Percentiles rank a stretch among this genome's conserved stretches.
These are phyloP conservation scores for apple (Malus domestica) DNA, from an alignment of 306 rosid species.

Conservation along the genomic window DNA sequence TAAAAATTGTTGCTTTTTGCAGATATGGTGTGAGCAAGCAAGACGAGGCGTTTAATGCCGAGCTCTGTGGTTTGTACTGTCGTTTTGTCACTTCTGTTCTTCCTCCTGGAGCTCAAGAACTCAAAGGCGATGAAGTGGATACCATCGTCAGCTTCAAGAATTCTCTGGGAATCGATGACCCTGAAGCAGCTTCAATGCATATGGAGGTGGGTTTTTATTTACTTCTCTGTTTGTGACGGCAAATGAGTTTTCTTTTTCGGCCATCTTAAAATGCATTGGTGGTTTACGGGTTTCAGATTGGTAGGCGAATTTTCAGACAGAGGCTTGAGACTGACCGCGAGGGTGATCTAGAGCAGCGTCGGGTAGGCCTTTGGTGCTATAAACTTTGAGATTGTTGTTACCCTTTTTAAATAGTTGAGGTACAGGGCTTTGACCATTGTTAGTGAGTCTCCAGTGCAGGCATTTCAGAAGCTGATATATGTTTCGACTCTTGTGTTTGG, in stretches of 20 bases:
- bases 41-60: slow-evolving; percentile 79
- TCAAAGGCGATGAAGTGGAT: slow-evolving; percentile 74
- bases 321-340: slow-evolving; percentile 93
- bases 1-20: background rate
- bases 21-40: slow-evolving; percentile 89
- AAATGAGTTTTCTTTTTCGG: background rate
- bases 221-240: slow-evolving; percentile 3
- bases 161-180: slow-evolving; percentile 88
- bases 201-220: slow-evolving; percentile 61
- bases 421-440: slow-evolving; percentile 70
- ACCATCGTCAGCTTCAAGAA: slow-evolving; percentile 63
- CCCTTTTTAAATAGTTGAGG: slow-evolving; percentile 9
- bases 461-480: slow-evolving; percentile 93
- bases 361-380: slow-evolving; percentile 53
- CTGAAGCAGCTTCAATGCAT: slow-evolving; percentile 95
- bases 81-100: slow-evolving; percentile 73
- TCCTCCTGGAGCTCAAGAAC: slow-evolving; percentile 79
- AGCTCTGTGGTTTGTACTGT: slow-evolving; percentile 70
- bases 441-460: slow-evolving; percentile 91
- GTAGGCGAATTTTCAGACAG: slow-evolving; percentile 80
- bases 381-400: background rate
- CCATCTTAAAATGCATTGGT: slow-evolving; percentile 19
- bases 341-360: slow-evolving; percentile 75
- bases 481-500: slow-evolving; percentile 92
- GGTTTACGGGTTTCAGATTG: slow-evolving; percentile 51